A percentile compares a stretch with the other conserved stretches of the same genome.
These are phyloP conservation scores for Verticillium tricorpus DNA, from an alignment of 2,329 filamentous ascomycete species.

Conservation along the genomic window DNA sequence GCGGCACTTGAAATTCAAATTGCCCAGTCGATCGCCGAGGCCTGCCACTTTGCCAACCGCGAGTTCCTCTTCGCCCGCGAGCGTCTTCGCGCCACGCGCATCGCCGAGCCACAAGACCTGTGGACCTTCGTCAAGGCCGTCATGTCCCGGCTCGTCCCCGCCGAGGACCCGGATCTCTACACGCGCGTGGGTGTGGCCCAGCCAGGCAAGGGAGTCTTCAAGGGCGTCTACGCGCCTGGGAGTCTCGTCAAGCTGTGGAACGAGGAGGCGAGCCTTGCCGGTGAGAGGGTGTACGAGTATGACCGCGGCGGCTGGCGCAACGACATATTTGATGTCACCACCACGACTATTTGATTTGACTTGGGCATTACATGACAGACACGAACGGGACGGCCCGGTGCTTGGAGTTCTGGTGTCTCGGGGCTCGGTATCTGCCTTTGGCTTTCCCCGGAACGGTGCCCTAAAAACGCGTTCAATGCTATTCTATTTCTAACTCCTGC, in stretches of 20 bases:
- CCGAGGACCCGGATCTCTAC: conserved; percentile 72
- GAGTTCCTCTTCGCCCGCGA: conserved; percentile 86
- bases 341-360: conserved; percentile 15
- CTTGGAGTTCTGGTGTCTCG: not conserved
- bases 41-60: conserved; percentile 70
- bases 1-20: conserved; percentile 77
- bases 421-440: not conserved
- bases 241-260: conserved; percentile 90
- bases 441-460: not conserved
- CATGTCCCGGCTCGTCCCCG: conserved; percentile 67
- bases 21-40: conserved; percentile 63
- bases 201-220: conserved; percentile 60
- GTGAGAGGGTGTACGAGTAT: conserved; percentile 71
- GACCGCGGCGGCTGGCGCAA: conserved; percentile 75
- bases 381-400: not conserved
- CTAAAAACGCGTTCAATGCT: not conserved
- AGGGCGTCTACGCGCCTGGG: conserved; percentile 80
- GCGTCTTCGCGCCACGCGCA: conserved; percentile 76
- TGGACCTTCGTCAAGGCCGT: conserved; percentile 80
- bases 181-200: conserved; percentile 64
- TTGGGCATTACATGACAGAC: not conserved
- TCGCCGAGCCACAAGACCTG: conserved; percentile 74
- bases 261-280: conserved; percentile 66
- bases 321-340: conserved; percentile 63
- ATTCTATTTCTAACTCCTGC: not conserved